Evolutionary conservation across 169 alveolate species (phyloP).

Genomic region (Plasmodium inui): DNA sequence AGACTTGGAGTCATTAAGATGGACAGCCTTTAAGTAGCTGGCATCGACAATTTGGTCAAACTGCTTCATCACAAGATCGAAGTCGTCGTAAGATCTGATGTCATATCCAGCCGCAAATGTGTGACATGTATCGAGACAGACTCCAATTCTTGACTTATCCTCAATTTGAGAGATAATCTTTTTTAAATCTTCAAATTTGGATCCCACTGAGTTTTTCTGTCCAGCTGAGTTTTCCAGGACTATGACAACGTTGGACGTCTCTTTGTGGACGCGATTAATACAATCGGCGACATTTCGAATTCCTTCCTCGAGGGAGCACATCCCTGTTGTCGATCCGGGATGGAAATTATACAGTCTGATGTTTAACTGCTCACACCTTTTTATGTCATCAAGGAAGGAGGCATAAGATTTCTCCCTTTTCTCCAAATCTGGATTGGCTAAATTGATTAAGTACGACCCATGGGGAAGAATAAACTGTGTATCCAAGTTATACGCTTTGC

Average conservation of each 20-base stretch:
- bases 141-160: constrained; percentile 90
- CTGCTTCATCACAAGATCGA: constrained; percentile 86
- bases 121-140: constrained; percentile 93
- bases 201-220: constrained; percentile 90
- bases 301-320: constrained; percentile 85
- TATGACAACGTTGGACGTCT: constrained; percentile 84
- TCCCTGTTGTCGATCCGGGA: constrained; percentile 91
- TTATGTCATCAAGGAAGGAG: constrained; percentile 90
- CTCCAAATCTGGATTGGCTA: constrained; percentile 92
- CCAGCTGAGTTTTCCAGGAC: constrained; percentile 93
- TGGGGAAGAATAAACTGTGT: constrained; percentile 88
- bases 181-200: constrained; percentile 89
- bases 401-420: constrained; percentile 87
- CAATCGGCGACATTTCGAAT: constrained; percentile 85
- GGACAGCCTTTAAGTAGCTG: constrained; percentile 90
- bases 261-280: constrained; percentile 87
- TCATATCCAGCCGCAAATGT: constrained; percentile 93
- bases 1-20: constrained; percentile 91
- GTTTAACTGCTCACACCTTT: constrained; percentile 91
- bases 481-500: constrained; percentile 80
- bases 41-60: constrained; percentile 87
- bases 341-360: constrained; percentile 89
- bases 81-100: constrained; percentile 85
- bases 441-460: constrained; percentile 90
- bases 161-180: constrained; percentile 86